Evolutionary conservation across 495 filamentous ascomycete species (phyloP).

Genomic region (Hypoxylon intermedium): DNA sequence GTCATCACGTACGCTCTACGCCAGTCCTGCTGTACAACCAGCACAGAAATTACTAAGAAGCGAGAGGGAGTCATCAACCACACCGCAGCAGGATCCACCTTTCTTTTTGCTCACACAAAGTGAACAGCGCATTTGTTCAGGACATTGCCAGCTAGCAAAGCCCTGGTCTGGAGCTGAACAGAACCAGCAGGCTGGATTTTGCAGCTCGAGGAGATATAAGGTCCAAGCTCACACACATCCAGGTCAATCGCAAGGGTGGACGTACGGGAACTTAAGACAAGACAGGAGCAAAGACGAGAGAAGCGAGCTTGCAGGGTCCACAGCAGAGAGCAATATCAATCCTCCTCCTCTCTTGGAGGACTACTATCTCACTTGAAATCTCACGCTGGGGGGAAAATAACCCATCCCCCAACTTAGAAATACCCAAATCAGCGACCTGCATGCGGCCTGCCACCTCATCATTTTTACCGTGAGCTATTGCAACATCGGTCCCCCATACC

Average conservation of each 20-base stretch:
- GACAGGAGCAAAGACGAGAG: not conserved
- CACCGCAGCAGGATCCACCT: slow-evolving; percentile 37
- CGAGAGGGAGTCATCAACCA: slow-evolving; percentile 37
- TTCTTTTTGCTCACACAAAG: slow-evolving; percentile 26
- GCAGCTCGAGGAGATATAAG: slow-evolving; percentile 20
- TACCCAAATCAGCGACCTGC: slow-evolving; percentile 48
- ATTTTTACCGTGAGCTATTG: slow-evolving; percentile 47
- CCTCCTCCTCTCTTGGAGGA: slow-evolving; percentile 22
- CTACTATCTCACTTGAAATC: slow-evolving; percentile 40
- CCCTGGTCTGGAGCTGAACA: slow-evolving; percentile 19
- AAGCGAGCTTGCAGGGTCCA: slow-evolving; percentile 22
- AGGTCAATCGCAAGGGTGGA: slow-evolving; percentile 21
- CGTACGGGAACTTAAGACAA: slow-evolving; percentile 2
- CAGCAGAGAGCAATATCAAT: slow-evolving; percentile 36
- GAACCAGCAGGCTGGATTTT: slow-evolving; percentile 6
- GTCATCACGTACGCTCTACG: slow-evolving; percentile 30
- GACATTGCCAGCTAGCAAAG: slow-evolving; percentile 21
- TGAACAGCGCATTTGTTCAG: slow-evolving; percentile 21
- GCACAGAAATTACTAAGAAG: slow-evolving; percentile 38
- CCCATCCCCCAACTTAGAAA: slow-evolving; percentile 43
- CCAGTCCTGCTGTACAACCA: slow-evolving; percentile 34
- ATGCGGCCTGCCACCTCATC: slow-evolving; percentile 47
- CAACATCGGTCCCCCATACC: slow-evolving; percentile 46
- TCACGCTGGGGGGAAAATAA: slow-evolving; percentile 40
- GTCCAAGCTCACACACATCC: not conserved